Conservation (phyloP, 768 basidiomycete genomes). For the Agrocybe praecox region DNA sequence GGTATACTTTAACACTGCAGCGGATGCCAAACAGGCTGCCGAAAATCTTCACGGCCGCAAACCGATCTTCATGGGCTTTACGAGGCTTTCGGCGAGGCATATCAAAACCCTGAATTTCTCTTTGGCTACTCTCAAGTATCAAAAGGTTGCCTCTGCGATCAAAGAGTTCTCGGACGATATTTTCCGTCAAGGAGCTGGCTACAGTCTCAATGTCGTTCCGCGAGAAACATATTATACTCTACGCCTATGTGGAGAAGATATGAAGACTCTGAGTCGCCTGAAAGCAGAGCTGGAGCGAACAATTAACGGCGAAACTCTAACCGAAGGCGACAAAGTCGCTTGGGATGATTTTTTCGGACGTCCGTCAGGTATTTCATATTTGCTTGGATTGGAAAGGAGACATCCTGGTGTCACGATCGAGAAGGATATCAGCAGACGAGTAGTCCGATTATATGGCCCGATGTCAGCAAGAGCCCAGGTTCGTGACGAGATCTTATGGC, state of each 20-base stretch:
- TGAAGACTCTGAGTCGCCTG: conserved; percentile 52
- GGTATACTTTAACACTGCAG: conserved; percentile 54
- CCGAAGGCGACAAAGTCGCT: conserved; percentile 47
- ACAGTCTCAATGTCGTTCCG: conserved; percentile 23
- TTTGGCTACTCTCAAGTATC: conserved; percentile 39
- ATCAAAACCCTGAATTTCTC: conserved; percentile 52
- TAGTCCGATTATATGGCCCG: conserved; percentile 58
- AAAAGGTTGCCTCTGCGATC: conserved; percentile 46
- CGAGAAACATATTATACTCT: conserved; percentile 33
- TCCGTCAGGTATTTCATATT: conserved; percentile 41
- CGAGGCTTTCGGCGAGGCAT: conserved; percentile 52
- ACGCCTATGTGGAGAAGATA: conserved; percentile 51
- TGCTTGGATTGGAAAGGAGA: conserved; percentile 42
- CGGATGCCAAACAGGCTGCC: conserved; percentile 55
- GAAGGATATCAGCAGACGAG: conserved; percentile 40
- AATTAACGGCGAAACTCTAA: conserved; percentile 61
- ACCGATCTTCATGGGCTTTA: conserved; percentile 47
- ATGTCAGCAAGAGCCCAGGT: conserved; percentile 40
- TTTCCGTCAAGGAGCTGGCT: conserved; percentile 27
- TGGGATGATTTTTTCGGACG: conserved; percentile 70
- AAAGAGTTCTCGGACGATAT: conserved; percentile 40
- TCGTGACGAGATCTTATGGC: conserved; percentile 46
- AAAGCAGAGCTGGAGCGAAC: conserved; percentile 66
- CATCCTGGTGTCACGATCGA: conserved; percentile 46
- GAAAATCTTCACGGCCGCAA: conserved; percentile 46